phyloP scores from a whole-genome alignment of 2,329 filamentous ascomycete species.

The Massarina eburnea region DNA sequence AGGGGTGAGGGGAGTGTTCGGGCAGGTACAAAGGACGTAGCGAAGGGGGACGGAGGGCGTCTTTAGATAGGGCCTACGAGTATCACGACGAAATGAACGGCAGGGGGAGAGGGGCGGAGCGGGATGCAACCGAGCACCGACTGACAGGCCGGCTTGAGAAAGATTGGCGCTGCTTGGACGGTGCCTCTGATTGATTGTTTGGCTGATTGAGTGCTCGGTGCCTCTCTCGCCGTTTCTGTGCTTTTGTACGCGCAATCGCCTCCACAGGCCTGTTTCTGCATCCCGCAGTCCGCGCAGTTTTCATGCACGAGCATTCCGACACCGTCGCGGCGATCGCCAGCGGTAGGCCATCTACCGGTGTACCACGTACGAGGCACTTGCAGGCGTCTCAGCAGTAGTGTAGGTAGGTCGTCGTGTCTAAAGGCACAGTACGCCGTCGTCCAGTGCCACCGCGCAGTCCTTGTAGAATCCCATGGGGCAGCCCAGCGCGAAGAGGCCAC shows the following conservation, averaged over 20 bases:
- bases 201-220: too few species aligned
- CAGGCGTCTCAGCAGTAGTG: too few species aligned
- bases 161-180: neutral
- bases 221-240: too few species aligned
- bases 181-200: neutral
- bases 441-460: too few species aligned
- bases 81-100: conserved; percentile 25
- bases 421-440: too few species aligned
- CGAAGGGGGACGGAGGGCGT: conserved; percentile 24
- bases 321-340: too few species aligned
- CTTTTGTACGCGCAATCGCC: conserved; percentile 34
- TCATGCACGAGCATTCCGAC: too few species aligned
- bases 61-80: conserved; percentile 18
- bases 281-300: neutral
- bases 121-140: conserved; percentile 18
- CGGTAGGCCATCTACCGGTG: too few species aligned
- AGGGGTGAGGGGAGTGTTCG: conserved; percentile 11
- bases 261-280: conserved; percentile 1
- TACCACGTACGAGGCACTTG: too few species aligned
- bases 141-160: neutral
- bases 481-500: too few species aligned
- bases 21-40: conserved; percentile 9
- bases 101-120: conserved; percentile 35
- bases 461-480: too few species aligned
- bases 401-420: too few species aligned